phyloP scores from a whole-genome alignment of 148 eudicot species.

The Spergularia marina region DNA sequence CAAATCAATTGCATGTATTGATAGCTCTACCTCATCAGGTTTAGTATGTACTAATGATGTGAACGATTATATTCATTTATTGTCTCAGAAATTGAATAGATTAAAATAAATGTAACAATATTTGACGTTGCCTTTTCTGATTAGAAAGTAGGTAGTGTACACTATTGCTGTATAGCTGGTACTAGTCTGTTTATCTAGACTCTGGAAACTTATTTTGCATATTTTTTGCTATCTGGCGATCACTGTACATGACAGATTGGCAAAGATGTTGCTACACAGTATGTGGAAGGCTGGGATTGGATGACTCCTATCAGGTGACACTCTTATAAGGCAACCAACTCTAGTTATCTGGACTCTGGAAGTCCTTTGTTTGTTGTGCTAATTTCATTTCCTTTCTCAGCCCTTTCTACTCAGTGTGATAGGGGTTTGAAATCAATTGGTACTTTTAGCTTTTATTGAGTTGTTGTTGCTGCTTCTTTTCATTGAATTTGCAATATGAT shows the following conservation, averaged over 20 bases:
- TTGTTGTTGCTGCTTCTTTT: not conserved
- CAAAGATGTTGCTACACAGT: slow-evolving; percentile 90
- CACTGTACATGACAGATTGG: slow-evolving; percentile 60
- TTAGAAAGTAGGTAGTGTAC: not conserved
- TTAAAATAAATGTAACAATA: not conserved
- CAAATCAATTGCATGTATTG: not conserved
- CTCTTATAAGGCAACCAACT: slow-evolving; percentile 8
- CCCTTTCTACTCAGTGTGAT: not conserved
- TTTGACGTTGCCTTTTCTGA: not conserved
- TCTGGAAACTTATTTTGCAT: not conserved
- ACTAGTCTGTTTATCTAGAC: slow-evolving; percentile 1
- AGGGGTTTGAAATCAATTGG: not conserved
- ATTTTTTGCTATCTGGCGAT: slow-evolving; percentile 2
- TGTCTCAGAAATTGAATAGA: not conserved
- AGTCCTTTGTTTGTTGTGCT: not conserved
- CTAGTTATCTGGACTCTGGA: slow-evolving; percentile 3
- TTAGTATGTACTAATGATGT: not conserved
- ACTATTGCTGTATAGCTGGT: not conserved
- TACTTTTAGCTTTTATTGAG: not conserved
- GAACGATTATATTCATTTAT: not conserved
- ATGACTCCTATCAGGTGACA: slow-evolving; percentile 88
- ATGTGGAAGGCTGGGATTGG: slow-evolving; percentile 99
- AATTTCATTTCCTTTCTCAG: not conserved
- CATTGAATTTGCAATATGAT: not conserved
- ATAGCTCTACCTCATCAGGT: not conserved